Evolutionary conservation across 768 basidiomycete species (phyloP).

Genomic region (Naematelia aurantialba): DNA sequence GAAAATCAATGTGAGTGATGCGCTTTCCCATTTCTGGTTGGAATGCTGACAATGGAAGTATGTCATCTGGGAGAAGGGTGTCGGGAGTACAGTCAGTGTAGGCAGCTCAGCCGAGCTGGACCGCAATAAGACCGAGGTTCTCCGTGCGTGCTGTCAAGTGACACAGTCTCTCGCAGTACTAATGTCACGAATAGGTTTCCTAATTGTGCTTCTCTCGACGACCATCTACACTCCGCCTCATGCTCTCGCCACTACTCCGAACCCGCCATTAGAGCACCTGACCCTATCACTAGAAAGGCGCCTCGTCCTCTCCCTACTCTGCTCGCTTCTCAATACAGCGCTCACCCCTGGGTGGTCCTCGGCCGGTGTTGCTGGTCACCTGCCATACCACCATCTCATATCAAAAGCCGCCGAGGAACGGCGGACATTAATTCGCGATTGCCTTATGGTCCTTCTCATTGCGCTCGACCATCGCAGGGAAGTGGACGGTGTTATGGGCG

Average conservation of each 20-base stretch:
- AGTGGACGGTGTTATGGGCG: slow-evolving; percentile 26
- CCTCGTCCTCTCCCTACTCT: slow-evolving; percentile 82
- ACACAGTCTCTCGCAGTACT: background rate
- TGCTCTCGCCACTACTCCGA: slow-evolving; percentile 66
- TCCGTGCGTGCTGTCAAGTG: slow-evolving; percentile 55
- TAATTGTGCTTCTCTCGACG: slow-evolving; percentile 81
- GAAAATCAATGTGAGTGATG: slow-evolving; percentile 50
- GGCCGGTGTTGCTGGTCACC: slow-evolving; percentile 52
- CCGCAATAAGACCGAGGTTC: slow-evolving; percentile 78
- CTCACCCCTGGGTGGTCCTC: slow-evolving; percentile 34
- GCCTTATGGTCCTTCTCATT: slow-evolving; percentile 67
- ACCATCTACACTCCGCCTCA: slow-evolving; percentile 79
- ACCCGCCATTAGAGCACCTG: slow-evolving; percentile 68
- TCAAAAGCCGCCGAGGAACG: slow-evolving; percentile 79
- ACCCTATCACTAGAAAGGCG: slow-evolving; percentile 64
- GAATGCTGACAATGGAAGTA: slow-evolving; percentile 30
- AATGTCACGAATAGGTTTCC: slow-evolving; percentile 52
- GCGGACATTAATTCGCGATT: slow-evolving; percentile 67
- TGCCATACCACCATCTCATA: slow-evolving; percentile 85
- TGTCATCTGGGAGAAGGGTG: slow-evolving; percentile 75
- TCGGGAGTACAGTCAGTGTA: slow-evolving; percentile 78
- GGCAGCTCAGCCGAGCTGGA: slow-evolving; percentile 64
- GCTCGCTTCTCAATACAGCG: slow-evolving; percentile 86
- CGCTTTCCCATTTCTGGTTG: background rate
- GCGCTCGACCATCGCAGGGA: slow-evolving; percentile 46